Evolutionary conservation across 2,329 filamentous ascomycete species (phyloP).

Genomic region (Stagonosporopsis rhizophila): DNA sequence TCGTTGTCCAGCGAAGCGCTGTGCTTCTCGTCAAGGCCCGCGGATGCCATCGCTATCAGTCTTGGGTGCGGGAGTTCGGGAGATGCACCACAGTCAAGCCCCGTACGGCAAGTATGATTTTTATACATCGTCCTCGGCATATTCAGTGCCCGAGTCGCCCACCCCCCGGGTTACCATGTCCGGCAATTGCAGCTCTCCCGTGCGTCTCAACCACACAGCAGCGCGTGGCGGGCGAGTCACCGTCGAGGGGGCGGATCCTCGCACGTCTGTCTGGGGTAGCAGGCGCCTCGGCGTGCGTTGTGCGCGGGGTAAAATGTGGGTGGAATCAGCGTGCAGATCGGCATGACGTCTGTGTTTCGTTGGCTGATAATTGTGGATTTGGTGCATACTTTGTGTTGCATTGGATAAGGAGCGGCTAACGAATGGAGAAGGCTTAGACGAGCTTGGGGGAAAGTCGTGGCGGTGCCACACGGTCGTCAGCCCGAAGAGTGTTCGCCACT

Average conservation of each 20-base stretch:
- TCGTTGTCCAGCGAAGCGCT: slow-evolving; percentile 16
- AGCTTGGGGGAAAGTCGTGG: background rate
- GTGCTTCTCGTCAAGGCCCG: slow-evolving; percentile 21
- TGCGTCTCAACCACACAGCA: slow-evolving; percentile 13
- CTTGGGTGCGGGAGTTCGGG: no score
- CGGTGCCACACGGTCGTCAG: background rate
- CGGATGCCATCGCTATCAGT: slow-evolving; percentile 19
- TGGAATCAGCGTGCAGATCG: slow-evolving; percentile 17
- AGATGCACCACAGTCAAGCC: no score
- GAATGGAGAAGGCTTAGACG: background rate
- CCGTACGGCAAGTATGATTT: background rate
- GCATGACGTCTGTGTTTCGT: slow-evolving; percentile 18
- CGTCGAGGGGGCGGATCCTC: slow-evolving; percentile 12
- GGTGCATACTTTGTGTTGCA: slow-evolving; percentile 1
- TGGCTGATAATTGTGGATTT: slow-evolving; percentile 2
- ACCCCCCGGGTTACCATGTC: slow-evolving; percentile 16
- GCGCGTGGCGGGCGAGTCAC: background rate
- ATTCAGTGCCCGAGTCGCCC: slow-evolving; percentile 20
- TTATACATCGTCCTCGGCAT: slow-evolving; percentile 23
- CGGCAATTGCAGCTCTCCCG: slow-evolving; percentile 13
- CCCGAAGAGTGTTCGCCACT: background rate
- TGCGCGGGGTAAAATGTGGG: slow-evolving; percentile 30
- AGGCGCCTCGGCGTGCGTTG: slow-evolving; percentile 1
- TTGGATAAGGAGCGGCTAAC: background rate
- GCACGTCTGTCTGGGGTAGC: slow-evolving; percentile 23